A percentile compares a stretch with the other conserved stretches of the same genome.
phyloP scores from a whole-genome alignment of 352 stramenopile species.

The Phytophthora pistaciae region DNA sequence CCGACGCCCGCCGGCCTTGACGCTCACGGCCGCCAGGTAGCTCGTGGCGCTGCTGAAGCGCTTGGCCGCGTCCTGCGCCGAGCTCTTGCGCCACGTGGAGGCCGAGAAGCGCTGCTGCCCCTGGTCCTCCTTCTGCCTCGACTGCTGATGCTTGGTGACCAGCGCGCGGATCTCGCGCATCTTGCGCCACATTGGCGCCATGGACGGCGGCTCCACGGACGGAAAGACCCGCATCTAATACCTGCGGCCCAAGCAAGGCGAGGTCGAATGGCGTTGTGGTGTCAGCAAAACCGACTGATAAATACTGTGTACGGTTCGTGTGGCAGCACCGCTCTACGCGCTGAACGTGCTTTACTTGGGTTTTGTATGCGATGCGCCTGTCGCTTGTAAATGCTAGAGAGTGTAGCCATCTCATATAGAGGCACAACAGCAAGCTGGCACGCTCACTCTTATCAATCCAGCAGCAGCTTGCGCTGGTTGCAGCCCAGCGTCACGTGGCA shows the following conservation, averaged over 20 bases:
- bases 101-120: slow-evolving; percentile 43
- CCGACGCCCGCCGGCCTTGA: slow-evolving; percentile 20
- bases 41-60: slow-evolving; percentile 32
- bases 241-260: neutral
- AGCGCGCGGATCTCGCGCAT: slow-evolving; percentile 46
- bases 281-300: no score
- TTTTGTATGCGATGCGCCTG: slow-evolving; percentile 8
- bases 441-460: neutral
- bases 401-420: neutral
- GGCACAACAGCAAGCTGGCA: neutral
- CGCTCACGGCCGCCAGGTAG: slow-evolving; percentile 31
- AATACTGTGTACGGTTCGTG: no score
- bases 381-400: neutral
- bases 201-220: slow-evolving; percentile 35
- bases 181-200: slow-evolving; percentile 52
- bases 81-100: slow-evolving; percentile 32
- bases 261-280: neutral
- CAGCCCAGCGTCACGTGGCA: neutral
- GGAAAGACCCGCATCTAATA: slow-evolving; percentile 27
- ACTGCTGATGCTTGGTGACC: slow-evolving; percentile 25
- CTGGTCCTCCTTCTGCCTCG: neutral
- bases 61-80: slow-evolving; percentile 22
- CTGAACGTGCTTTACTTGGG: slow-evolving; percentile 7
- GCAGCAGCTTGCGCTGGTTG: neutral
- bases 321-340: slow-evolving; percentile 13